phyloP scores from a whole-genome alignment of 164 flowering plant genomes.

The Nelumbo lutea region DNA sequence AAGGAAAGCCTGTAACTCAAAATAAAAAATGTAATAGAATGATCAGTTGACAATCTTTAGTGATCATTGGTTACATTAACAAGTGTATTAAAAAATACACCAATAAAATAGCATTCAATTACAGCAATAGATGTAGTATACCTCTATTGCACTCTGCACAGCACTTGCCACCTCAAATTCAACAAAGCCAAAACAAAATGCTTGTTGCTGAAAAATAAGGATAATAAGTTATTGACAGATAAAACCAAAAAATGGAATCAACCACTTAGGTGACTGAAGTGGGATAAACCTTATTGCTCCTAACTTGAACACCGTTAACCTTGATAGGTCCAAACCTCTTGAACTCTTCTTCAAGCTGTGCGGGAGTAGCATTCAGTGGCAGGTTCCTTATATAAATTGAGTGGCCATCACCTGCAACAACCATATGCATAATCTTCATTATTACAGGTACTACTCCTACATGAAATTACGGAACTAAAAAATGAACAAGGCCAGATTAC shows the following conservation, averaged over 20 bases:
- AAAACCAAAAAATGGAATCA: background rate
- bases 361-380: conserved; percentile 51
- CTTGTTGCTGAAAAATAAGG: conserved; percentile 36
- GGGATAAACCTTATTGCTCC: conserved; percentile 47
- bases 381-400: conserved; percentile 66
- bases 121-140: conserved; percentile 6
- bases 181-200: conserved; percentile 80
- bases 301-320: conserved; percentile 61
- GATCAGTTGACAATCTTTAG: background rate
- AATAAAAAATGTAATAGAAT: no score
- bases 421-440: background rate
- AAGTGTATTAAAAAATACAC: background rate
- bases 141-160: conserved; percentile 53
- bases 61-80: background rate
- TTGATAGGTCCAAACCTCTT: conserved; percentile 73
- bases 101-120: background rate
- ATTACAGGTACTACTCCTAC: background rate
- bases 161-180: conserved; percentile 69
- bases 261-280: background rate
- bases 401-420: conserved; percentile 58
- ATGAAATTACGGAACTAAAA: background rate
- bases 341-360: conserved; percentile 64
- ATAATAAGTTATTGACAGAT: background rate
- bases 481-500: background rate
- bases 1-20: no score